Conservation (phyloP, 441 rosid genomes). For the Aquilaria agallochum region DNA sequence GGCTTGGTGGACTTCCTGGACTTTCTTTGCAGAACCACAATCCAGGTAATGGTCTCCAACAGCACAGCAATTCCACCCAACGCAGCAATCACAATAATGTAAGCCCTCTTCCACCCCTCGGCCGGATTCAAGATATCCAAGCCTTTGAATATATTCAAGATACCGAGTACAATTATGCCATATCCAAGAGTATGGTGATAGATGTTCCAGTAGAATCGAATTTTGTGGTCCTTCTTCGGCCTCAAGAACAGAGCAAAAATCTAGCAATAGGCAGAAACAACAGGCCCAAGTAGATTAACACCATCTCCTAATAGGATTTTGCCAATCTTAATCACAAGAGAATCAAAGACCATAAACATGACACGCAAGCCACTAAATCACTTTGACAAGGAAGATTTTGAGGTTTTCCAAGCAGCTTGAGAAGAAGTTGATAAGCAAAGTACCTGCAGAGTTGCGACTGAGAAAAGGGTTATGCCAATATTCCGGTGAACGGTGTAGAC, state of each 20-base stretch:
- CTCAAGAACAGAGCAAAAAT: constrained; percentile 55
- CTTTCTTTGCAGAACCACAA: constrained; percentile 44
- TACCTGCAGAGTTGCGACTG: constrained; percentile 57
- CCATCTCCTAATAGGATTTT: too few relatives aligned
- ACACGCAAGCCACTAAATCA: too few relatives aligned
- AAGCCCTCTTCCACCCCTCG: constrained; percentile 40
- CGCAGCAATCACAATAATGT: constrained; percentile 26
- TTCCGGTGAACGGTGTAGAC: constrained; percentile 30
- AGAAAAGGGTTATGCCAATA: constrained; percentile 51
- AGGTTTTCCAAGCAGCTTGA: background rate
- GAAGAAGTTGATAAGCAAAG: background rate
- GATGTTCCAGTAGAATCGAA: constrained; percentile 53
- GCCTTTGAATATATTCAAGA: constrained; percentile 59
- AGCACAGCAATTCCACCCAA: constrained; percentile 45
- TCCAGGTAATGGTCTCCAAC: constrained; percentile 55
- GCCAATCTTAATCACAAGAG: background rate
- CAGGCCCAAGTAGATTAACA: background rate
- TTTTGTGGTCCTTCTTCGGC: constrained; percentile 66
- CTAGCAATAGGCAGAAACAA: constrained; percentile 18
- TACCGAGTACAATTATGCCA: constrained; percentile 38
- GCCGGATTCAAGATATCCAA: constrained; percentile 38
- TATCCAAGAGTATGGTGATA: constrained; percentile 63
- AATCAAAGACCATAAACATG: background rate
- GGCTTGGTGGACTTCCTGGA: constrained; percentile 49
- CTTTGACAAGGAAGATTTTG: too few relatives aligned